Evolutionary conservation across 257 asterid species (phyloP).

Genomic region (Solanum virginianum): DNA sequence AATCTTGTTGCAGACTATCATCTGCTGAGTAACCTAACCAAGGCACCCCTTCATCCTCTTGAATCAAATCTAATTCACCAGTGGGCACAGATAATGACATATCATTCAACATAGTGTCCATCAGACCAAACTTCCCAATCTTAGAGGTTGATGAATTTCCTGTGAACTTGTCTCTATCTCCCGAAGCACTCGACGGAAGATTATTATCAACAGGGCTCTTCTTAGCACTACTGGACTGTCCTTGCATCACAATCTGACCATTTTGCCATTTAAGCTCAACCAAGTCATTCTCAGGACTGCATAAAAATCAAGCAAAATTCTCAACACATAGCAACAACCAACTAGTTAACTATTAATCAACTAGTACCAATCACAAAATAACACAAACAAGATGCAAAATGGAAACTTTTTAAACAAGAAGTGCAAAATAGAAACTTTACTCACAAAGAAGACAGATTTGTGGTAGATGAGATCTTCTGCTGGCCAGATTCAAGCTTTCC

Average conservation of each 20-base stretch:
- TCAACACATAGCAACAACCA: background rate
- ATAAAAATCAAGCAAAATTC: background rate
- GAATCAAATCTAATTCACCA: constrained; percentile 36
- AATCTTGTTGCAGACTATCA: constrained; percentile 37
- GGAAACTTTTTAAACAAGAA: background rate
- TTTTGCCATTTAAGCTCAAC: constrained; percentile 80
- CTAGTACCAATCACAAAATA: background rate
- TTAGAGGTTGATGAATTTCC: constrained; percentile 23
- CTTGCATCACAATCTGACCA: constrained; percentile 72
- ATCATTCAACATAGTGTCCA: constrained; percentile 34
- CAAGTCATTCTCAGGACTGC: constrained; percentile 49
- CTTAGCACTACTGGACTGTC: constrained; percentile 42
- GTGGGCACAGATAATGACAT: constrained; percentile 43
- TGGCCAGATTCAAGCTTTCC: constrained; percentile 47
- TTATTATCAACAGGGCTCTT: constrained; percentile 14
- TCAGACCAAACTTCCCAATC: constrained; percentile 31
- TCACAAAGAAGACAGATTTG: constrained; percentile 33
- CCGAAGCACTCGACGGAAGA: constrained; percentile 7
- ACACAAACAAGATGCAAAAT: background rate
- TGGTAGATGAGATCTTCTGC: constrained; percentile 11
- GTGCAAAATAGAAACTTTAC: background rate
- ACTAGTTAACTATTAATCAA: background rate
- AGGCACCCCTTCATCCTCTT: constrained; percentile 62
- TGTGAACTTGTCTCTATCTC: constrained; percentile 18
- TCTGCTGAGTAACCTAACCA: constrained; percentile 56